phyloP scores from a whole-genome alignment of 345 rosid species.

The Pseudoturritis turrita region DNA sequence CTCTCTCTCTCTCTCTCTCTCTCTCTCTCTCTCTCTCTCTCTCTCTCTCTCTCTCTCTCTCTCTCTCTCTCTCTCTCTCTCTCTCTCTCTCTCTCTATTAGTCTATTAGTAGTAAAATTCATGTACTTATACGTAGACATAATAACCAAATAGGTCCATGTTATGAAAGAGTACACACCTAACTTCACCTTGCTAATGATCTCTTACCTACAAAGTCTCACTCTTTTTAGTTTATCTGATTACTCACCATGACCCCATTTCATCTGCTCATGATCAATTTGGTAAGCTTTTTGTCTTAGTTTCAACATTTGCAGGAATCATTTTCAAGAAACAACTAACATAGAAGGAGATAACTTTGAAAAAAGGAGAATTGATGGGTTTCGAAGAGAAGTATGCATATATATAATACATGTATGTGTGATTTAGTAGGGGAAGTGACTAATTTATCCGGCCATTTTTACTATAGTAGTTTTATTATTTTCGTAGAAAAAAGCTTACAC shows the following conservation, averaged over 20 bases:
- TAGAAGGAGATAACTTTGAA: constrained; percentile 26
- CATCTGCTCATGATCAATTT: constrained; percentile 13
- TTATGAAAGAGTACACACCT: constrained; percentile 32
- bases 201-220: constrained; percentile 28
- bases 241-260: constrained; percentile 30
- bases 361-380: background rate
- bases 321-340: constrained; percentile 22
- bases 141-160: constrained; percentile 21
- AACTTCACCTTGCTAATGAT: constrained; percentile 30
- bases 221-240: constrained; percentile 25
- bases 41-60: constrained; percentile 5
- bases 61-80: constrained; percentile 9
- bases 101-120: constrained; percentile 7
- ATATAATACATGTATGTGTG: background rate
- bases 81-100: constrained; percentile 9
- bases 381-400: background rate
- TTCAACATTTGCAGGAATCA: constrained; percentile 28
- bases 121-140: constrained; percentile 27
- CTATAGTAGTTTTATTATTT: background rate
- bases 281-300: constrained; percentile 26
- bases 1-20: constrained; percentile 13
- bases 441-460: background rate
- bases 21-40: constrained; percentile 3
- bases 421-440: background rate
- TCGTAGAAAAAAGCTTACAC: background rate